Evolutionary conservation across 2,329 filamentous ascomycete genomes (phyloP).

Genomic region (Stylonectria norvegica): DNA sequence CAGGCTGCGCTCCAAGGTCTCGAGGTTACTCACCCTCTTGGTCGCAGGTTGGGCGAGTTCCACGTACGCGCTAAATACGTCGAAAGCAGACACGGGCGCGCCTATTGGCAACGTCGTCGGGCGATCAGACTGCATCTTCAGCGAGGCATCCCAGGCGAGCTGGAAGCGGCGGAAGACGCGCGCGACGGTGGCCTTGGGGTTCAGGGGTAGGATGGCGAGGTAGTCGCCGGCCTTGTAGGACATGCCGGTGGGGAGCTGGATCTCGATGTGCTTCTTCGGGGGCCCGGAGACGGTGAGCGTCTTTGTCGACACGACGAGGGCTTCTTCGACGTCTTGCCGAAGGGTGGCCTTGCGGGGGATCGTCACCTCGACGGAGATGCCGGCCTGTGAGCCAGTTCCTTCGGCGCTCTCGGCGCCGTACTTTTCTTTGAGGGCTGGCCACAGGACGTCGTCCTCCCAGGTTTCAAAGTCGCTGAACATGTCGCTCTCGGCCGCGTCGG

Average conservation of each 20-base stretch:
- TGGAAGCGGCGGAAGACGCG: constrained; percentile 64
- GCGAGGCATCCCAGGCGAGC: constrained; percentile 64
- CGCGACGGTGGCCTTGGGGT: constrained; percentile 58
- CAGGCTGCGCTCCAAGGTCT: too few relatives aligned
- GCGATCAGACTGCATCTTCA: constrained; percentile 55
- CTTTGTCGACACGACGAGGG: constrained; percentile 52
- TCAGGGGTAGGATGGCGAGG: constrained; percentile 68
- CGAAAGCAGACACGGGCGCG: constrained; percentile 56
- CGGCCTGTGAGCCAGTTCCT: neutral
- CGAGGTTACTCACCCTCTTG: constrained; percentile 56
- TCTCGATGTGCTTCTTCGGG: constrained; percentile 62
- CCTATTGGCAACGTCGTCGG: constrained; percentile 54
- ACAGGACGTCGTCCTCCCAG: constrained; percentile 60
- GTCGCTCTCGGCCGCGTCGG: constrained; percentile 60
- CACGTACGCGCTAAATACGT: constrained; percentile 66
- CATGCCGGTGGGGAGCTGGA: constrained; percentile 63
- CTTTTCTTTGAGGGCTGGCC: constrained; percentile 42
- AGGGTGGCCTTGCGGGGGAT: constrained; percentile 54
- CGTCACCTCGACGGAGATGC: constrained; percentile 46
- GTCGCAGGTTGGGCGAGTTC: constrained; percentile 72
- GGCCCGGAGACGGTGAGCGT: constrained; percentile 50
- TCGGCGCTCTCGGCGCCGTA: constrained; percentile 28
- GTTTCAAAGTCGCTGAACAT: constrained; percentile 65
- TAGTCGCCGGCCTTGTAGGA: constrained; percentile 74
- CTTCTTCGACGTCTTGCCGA: constrained; percentile 62